phyloP scores from a whole-genome alignment of 129 eudicot species.

The Apium graveolens region DNA sequence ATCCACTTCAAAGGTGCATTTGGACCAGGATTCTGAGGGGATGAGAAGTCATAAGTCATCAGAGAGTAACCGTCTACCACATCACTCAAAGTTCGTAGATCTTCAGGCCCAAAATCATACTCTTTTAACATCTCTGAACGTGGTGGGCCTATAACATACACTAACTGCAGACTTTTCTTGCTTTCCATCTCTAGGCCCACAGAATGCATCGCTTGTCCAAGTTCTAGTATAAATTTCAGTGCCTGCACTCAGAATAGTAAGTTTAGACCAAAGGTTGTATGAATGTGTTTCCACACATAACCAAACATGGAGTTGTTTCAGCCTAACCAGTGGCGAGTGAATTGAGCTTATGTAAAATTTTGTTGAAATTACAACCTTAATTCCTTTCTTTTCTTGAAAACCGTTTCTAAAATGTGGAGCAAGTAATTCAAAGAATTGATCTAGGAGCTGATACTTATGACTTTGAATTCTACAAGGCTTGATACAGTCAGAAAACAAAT shows the following conservation, averaged over 20 bases:
- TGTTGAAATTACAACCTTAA: neutral
- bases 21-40: conserved; percentile 88
- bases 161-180: conserved; percentile 43
- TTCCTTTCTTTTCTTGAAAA: neutral
- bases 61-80: conserved; percentile 91
- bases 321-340: neutral
- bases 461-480: neutral
- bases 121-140: conserved; percentile 53
- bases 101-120: conserved; percentile 88
- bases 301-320: neutral
- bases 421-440: neutral
- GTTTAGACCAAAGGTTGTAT: conserved; percentile 2
- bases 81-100: conserved; percentile 51
- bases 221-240: conserved; percentile 52
- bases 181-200: conserved; percentile 31
- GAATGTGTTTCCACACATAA: neutral
- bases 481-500: neutral
- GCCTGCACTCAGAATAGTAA: conserved; percentile 46
- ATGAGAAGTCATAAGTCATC: conserved; percentile 96
- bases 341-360: neutral
- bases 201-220: conserved; percentile 75
- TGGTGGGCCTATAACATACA: conserved; percentile 94
- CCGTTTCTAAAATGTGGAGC: neutral
- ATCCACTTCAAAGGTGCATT: conserved; percentile 96
- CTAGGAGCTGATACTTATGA: neutral